Percentiles rank a stretch among this genome's conserved stretches.
phyloP scores from a whole-genome alignment of 1,139 yeast genomes.

The Candida tunisiensis region DNA sequence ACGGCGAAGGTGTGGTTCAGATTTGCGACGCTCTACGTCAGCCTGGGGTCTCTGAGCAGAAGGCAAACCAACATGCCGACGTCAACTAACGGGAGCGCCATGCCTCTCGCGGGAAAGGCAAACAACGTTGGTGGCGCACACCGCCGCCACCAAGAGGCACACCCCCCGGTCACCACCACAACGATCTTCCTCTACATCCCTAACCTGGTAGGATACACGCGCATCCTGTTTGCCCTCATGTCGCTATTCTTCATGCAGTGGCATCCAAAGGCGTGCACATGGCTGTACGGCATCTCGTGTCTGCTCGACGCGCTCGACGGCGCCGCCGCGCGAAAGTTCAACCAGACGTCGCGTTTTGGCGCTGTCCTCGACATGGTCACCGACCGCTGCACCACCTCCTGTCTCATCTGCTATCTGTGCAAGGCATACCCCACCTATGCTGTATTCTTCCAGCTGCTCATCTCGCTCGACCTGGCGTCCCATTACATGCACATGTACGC shows the following conservation, averaged over 20 bases:
- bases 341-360: slow-evolving; percentile 86
- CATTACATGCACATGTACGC: slow-evolving; percentile 99
- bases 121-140: no score
- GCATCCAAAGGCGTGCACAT: slow-evolving; percentile 65
- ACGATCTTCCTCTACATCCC: slow-evolving; percentile 72
- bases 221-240: slow-evolving; percentile 65
- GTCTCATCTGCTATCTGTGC: slow-evolving; percentile 72
- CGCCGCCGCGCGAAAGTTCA: slow-evolving; percentile 75
- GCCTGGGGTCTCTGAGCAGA: no score
- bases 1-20: no score
- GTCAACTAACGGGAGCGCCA: not conserved
- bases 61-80: no score
- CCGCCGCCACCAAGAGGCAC: not conserved
- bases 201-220: slow-evolving; percentile 73
- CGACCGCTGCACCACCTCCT: slow-evolving; percentile 91
- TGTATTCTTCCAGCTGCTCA: slow-evolving; percentile 67
- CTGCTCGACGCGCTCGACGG: slow-evolving; percentile 95
- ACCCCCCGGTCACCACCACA: slow-evolving; percentile 15
- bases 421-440: slow-evolving; percentile 55
- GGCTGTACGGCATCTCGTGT: slow-evolving; percentile 75
- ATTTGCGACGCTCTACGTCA: no score
- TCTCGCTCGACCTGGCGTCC: slow-evolving; percentile 80
- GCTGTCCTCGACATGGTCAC: slow-evolving; percentile 99
- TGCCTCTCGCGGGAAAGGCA: not conserved
- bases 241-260: slow-evolving; percentile 70